Base-by-base conservation (phyloP, 768 basidiomycete species). In the Phlebiopsis gigantea region DNA sequence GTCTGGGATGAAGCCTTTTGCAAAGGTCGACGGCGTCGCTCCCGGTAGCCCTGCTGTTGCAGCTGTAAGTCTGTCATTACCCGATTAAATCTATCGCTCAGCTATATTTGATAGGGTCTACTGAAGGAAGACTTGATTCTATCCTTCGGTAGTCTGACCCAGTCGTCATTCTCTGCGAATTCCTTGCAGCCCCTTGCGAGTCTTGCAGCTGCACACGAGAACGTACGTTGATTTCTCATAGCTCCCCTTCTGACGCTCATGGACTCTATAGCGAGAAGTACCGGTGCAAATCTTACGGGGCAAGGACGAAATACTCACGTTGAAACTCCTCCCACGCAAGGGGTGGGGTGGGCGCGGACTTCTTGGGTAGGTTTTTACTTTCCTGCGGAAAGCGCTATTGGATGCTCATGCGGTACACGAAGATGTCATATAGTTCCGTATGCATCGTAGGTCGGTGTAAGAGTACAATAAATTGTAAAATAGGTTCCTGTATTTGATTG, bases 321-420 rank as follows among this genome's bases (percentile, higher is more conserved):
- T 68, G 7, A 63, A 56, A 1, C 63, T 66, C 31, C 51, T 60
- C 1, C 66, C 66, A 17, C 58, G 63, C 42, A 55, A 58, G 56
- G 85, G 85, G 6, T 97, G 93, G 93, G 92, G 91, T 59, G 93
- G 93, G 9, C 76, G 90, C 57, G 93, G 93, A 8, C 75, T 87
- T 68, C 73, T 97, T 43, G 93, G 93, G 87, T 91, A 60, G 63
- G 83, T 69, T 8, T 17, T 45, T 21, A 44, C n/a, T 30, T 17
- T 10, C 9, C n/a, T n/a, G n/a, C n/a, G n/a, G n/a, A n/a, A n/a
- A n/a, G n/a, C n/a, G n/a, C 19, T 4, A 28, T 15, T 3, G 14
- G 34, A 29, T 25, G 5, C 28, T 55, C 7, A 39, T 12, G 14
- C 29, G 42, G 25, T 30, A 19, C 26, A 21, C 56, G 17, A 56